These are phyloP conservation scores for Colletotrichum chlorophyti DNA, from an alignment of 2,329 filamentous ascomycete species.

Conservation along the genomic window DNA sequence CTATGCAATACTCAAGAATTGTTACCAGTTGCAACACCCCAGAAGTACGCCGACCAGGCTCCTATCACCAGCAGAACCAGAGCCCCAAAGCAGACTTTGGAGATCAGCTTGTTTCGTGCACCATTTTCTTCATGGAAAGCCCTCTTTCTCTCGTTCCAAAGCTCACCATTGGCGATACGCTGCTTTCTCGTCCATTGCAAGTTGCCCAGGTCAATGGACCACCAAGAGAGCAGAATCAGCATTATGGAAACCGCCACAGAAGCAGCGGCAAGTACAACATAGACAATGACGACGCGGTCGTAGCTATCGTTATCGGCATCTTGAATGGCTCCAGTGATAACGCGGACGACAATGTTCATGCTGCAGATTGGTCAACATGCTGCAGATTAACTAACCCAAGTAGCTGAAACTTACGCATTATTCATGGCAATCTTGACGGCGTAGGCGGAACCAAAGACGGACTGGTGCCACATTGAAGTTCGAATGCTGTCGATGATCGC, in stretches of 20 bases:
- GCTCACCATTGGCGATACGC: constrained; percentile 50
- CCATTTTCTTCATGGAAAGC: constrained; percentile 42
- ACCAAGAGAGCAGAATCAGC: constrained; percentile 44
- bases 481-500: constrained; percentile 67
- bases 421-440: constrained; percentile 67
- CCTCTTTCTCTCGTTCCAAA: constrained; percentile 43
- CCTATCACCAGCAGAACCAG: constrained; percentile 57
- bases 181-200: constrained; percentile 66
- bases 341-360: constrained; percentile 66
- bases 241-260: constrained; percentile 52
- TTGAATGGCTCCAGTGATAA: constrained; percentile 64
- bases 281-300: constrained; percentile 60
- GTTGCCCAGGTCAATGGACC: constrained; percentile 48
- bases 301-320: constrained; percentile 64
- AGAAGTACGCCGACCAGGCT: constrained; percentile 64
- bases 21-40: constrained; percentile 63
- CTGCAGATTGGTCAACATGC: constrained; percentile 36
- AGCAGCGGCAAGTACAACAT: constrained; percentile 57
- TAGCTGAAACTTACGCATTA: constrained; percentile 43
- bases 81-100: constrained; percentile 48
- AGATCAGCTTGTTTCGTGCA: constrained; percentile 48
- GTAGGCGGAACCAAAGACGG: constrained; percentile 66
- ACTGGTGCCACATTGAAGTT: constrained; percentile 65
- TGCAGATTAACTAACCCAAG: not conserved
- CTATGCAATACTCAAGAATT: constrained; percentile 36